Conservation (phyloP, 306 rosid genomes). For the Medicago arabica region DNA sequence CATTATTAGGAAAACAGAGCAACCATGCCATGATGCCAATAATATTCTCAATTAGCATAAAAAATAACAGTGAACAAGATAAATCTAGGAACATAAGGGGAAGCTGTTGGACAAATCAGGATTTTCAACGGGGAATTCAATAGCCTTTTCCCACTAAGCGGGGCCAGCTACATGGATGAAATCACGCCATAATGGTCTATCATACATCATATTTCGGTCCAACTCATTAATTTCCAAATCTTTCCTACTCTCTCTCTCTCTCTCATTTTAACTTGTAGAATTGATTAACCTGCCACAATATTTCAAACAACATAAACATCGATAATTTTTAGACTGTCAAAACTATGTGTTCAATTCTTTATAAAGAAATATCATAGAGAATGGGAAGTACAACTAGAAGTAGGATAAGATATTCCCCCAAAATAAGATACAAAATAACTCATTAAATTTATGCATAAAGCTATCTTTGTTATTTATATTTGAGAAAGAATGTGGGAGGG, state of each 20-base stretch:
- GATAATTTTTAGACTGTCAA: background rate
- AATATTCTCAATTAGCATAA: constrained; percentile 31
- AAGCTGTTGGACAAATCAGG: constrained; percentile 24
- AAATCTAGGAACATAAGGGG: constrained; percentile 1
- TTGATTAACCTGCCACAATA: constrained; percentile 14
- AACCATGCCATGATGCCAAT: constrained; percentile 15
- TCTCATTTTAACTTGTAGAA: constrained; percentile 11
- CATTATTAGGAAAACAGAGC: constrained; percentile 16
- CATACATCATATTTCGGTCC: no score
- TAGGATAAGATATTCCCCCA: background rate
- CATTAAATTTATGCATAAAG: constrained; percentile 24
- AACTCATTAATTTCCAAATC: no score
- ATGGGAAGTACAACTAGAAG: background rate
- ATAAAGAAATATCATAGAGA: constrained; percentile 3
- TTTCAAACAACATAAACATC: background rate
- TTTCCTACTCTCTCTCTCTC: no score
- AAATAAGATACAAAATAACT: background rate
- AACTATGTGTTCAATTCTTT: constrained; percentile 8
- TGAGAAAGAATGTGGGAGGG: constrained; percentile 24
- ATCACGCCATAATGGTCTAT: no score
- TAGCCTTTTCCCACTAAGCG: no score
- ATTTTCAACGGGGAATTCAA: constrained; percentile 17
- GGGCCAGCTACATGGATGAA: no score
- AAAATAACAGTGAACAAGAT: constrained; percentile 32
- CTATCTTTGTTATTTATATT: constrained; percentile 5